These are phyloP conservation scores for Puccinellia tenuiflora DNA, from an alignment of 176 grass and related monocot genomes.

Conservation along the genomic window DNA sequence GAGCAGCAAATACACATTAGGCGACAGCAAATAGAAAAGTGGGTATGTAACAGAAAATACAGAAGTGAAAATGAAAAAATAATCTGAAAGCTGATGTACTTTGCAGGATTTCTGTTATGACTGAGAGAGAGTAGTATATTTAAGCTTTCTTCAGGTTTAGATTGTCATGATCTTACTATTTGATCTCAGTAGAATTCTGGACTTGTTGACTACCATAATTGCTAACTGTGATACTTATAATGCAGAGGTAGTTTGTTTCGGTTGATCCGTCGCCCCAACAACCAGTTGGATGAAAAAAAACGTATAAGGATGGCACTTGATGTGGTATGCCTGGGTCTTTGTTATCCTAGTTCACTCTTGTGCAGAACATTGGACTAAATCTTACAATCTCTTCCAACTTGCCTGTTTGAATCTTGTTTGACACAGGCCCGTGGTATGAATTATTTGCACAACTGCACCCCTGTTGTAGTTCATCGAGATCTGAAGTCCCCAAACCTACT, in stretches of 20 bases:
- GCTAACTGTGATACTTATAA: slow-evolving; percentile 28
- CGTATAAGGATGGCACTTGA: slow-evolving; percentile 95
- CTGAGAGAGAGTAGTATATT: background rate
- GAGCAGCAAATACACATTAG: background rate
- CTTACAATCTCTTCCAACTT: slow-evolving; percentile 1
- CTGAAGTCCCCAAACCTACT: slow-evolving; percentile 97
- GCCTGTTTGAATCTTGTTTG: slow-evolving; percentile 21
- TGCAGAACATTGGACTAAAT: background rate
- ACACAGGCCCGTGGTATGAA: slow-evolving; percentile 95
- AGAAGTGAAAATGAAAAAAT: background rate
- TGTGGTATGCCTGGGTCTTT: slow-evolving; percentile 56
- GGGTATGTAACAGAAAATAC: background rate
- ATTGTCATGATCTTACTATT: slow-evolving; percentile 19
- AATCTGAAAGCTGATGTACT: background rate
- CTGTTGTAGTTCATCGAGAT: slow-evolving; percentile 91
- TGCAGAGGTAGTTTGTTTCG: slow-evolving; percentile 93
- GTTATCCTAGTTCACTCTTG: slow-evolving; percentile 19
- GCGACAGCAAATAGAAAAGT: slow-evolving; percentile 10
- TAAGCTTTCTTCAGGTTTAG: slow-evolving; percentile 5
- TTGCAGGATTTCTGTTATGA: background rate
- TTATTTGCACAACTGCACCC: slow-evolving; percentile 96
- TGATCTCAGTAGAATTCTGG: background rate
- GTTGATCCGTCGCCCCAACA: slow-evolving; percentile 83
- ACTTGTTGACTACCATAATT: slow-evolving; percentile 12
- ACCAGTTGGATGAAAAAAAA: slow-evolving; percentile 83